phyloP scores from a whole-genome alignment of 306 rosid genomes.

The Astragalus glycyphyllos region DNA sequence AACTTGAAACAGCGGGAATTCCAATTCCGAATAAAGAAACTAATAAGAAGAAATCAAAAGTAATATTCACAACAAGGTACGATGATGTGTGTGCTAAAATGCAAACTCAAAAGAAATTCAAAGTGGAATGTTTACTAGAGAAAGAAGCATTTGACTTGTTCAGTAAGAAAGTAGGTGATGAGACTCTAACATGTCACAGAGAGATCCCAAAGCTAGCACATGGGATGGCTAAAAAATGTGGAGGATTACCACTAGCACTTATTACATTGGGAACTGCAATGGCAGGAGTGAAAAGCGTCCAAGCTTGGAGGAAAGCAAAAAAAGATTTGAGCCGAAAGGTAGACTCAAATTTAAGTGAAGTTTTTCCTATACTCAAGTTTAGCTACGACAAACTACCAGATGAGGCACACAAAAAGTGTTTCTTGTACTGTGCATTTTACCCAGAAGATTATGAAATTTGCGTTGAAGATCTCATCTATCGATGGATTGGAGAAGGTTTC shows the following conservation, averaged over 20 bases:
- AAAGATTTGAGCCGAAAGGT: background rate
- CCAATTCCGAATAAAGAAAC: background rate
- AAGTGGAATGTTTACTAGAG: conserved; percentile 17
- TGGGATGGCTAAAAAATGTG: background rate
- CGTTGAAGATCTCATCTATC: background rate
- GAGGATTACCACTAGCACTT: conserved; percentile 43
- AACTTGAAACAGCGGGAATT: conserved; percentile 35
- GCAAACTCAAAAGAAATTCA: conserved; percentile 22
- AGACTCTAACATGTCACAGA: background rate
- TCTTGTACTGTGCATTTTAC: conserved; percentile 37
- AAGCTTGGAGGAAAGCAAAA: conserved; percentile 23
- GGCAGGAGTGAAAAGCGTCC: conserved; percentile 6
- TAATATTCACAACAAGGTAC: conserved; percentile 38
- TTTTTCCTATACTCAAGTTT: background rate
- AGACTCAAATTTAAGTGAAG: too few relatives aligned
- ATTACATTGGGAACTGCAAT: conserved; percentile 29
- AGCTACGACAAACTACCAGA: conserved; percentile 36
- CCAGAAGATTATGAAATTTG: conserved; percentile 27
- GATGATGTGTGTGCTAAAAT: conserved; percentile 43
- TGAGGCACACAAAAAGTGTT: conserved; percentile 15
- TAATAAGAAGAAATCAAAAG: conserved; percentile 23
- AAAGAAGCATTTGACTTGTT: conserved; percentile 39
- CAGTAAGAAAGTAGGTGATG: conserved; percentile 25
- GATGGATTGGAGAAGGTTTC: conserved; percentile 39
- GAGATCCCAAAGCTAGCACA: conserved; percentile 13